A percentile compares a stretch with the other conserved stretches of the same genome.
Evolutionary conservation across 345 rosid species (phyloP).

Genomic region (Gynandropsis gynandra): DNA sequence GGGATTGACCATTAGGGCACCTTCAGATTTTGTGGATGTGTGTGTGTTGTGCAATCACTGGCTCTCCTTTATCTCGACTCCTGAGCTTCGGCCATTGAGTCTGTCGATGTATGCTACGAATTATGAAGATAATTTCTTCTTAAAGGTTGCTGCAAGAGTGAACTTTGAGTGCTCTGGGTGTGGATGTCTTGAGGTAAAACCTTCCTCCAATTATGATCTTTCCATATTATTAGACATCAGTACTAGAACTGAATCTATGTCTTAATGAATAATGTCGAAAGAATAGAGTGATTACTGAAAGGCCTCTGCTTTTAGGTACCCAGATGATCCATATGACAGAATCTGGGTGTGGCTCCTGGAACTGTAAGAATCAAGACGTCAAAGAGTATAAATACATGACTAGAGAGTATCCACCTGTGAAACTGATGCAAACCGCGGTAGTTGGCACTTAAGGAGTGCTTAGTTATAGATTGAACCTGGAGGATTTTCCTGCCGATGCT

Average conservation of each 20-base stretch:
- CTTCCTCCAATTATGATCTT: neutral
- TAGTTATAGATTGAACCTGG: constrained; percentile 78
- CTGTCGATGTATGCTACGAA: constrained; percentile 86
- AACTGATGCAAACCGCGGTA: constrained; percentile 96
- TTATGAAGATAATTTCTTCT: constrained; percentile 75
- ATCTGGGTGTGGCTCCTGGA: too few relatives aligned
- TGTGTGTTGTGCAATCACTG: constrained; percentile 79
- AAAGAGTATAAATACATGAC: constrained; percentile 47
- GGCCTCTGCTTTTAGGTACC: too few relatives aligned
- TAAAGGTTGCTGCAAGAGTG: constrained; percentile 84
- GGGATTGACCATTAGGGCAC: constrained; percentile 80
- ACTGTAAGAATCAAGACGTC: constrained; percentile 72
- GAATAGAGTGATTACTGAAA: constrained; percentile 8
- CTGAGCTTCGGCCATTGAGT: constrained; percentile 80
- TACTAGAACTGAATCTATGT: neutral
- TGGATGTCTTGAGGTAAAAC: constrained; percentile 59
- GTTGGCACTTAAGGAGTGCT: constrained; percentile 68
- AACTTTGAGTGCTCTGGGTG: constrained; percentile 77
- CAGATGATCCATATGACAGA: too few relatives aligned
- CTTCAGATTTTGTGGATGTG: constrained; percentile 65
- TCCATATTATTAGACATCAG: constrained; percentile 7
- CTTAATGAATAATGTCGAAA: too few relatives aligned
- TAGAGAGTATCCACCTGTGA: constrained; percentile 91
- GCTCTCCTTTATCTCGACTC: constrained; percentile 86
- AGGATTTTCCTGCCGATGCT: constrained; percentile 95